Base-by-base conservation (phyloP, 371 early-diverging fungal species). In the Apophysomyces sp. region DNA sequence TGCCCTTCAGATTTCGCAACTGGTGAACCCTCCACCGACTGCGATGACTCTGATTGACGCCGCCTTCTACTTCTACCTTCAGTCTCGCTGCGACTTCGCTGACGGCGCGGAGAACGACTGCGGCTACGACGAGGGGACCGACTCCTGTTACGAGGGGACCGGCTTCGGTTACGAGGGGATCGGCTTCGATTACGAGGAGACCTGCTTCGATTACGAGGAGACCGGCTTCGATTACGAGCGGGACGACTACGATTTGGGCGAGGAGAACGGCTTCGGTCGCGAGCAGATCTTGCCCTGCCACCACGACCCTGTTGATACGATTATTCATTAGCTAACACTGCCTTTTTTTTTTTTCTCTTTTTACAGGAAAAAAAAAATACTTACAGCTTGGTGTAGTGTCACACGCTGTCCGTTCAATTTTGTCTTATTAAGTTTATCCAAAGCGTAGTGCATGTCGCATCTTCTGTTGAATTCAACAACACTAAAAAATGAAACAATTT, bases 381-480 rank as follows among this genome's bases (percentile, higher is more conserved):
- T 75, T 82, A 89, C 93, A 30, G 76, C 63, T 60, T 76, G 92
- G 52, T 86, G 85, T 29, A 97, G 78, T 58, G 66, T 72, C 12
- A 97, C 78, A 30, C 84, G 78, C 49, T 86, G 76, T 16, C 95
- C 97, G 44, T 91, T 84, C 65, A 92, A 78, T n/a, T 92, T 94
- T 59, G 85, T 82, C 69, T 89, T 89, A 60, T 94, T 89, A 53
- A 94, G 85, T 73, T 89, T 86, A 69, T 83, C 85, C 53, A 95
- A 71, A 2, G 97, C 97, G 66, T 87, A 84, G 30, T 91, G 83
- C 85, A 94, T 90, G 60, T 92, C 94, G 36, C 82, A 87, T 49
- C 82, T 74, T 68, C 78, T 80, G 26, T 82, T 74, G 66, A 94
- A 95, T 80, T 97, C 97, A 34, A 96, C 95, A 62, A 93, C 79